Percentiles rank a stretch among this genome's conserved stretches.
Conservation (phyloP, 129 eudicot species). For the Mikania micrantha region DNA sequence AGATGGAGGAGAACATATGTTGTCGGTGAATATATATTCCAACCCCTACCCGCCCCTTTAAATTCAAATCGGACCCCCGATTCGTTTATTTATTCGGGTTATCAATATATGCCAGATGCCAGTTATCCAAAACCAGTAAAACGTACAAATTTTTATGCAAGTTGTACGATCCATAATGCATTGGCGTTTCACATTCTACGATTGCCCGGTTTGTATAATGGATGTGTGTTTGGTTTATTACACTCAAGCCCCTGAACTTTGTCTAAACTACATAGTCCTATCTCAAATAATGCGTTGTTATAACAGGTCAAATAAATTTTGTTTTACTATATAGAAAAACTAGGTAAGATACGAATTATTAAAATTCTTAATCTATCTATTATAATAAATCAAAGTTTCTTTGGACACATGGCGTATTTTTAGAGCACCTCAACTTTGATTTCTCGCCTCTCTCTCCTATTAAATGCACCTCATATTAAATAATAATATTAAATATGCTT, state of each 20-base stretch:
- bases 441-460: too few relatives aligned
- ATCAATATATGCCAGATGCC: background rate
- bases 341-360: too few relatives aligned
- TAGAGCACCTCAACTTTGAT: too few relatives aligned
- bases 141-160: background rate
- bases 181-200: background rate
- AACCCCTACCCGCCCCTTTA: constrained; percentile 9
- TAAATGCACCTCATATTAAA: too few relatives aligned
- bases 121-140: background rate
- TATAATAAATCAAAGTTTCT: too few relatives aligned
- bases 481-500: too few relatives aligned
- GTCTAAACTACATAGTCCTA: background rate
- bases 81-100: background rate
- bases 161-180: background rate
- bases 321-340: too few relatives aligned
- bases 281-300: too few relatives aligned
- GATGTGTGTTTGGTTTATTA: background rate
- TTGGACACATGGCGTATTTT: too few relatives aligned
- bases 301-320: too few relatives aligned
- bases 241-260: background rate
- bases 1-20: constrained; percentile 8
- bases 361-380: too few relatives aligned
- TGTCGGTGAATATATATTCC: constrained; percentile 19
- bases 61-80: constrained; percentile 5
- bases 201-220: background rate